phyloP scores from a whole-genome alignment of 2,329 filamentous ascomycete species.

The Botryosphaeria dothidea region DNA sequence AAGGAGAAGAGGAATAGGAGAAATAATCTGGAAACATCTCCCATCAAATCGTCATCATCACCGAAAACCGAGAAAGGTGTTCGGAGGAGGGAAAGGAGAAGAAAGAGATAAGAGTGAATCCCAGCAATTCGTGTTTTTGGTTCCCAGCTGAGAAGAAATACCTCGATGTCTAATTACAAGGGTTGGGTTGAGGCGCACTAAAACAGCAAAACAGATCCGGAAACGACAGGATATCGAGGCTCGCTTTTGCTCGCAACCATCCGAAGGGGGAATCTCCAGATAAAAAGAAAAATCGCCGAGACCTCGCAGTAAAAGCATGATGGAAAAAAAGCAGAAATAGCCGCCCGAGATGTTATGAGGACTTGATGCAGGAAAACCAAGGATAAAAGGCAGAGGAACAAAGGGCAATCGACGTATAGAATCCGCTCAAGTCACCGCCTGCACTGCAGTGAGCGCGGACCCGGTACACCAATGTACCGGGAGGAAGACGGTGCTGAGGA shows the following conservation, averaged over 20 bases:
- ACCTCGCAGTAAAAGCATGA: constrained; percentile 14
- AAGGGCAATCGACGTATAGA: constrained; percentile 8
- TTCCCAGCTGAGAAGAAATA: constrained; percentile 19
- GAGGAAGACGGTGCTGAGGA: constrained; percentile 4
- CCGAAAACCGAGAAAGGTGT: constrained; percentile 9
- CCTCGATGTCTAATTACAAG: constrained; percentile 21
- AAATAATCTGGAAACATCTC: constrained; percentile 15
- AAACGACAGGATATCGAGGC: constrained; percentile 20
- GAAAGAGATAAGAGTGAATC: background rate
- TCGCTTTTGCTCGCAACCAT: constrained; percentile 19
- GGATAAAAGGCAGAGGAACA: background rate
- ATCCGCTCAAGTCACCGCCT: constrained; percentile 8
- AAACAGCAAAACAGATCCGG: constrained; percentile 16
- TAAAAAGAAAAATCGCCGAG: constrained; percentile 19
- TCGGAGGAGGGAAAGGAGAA: constrained; percentile 2
- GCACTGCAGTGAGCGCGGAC: background rate
- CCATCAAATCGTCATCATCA: constrained; percentile 14
- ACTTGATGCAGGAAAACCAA: constrained; percentile 13
- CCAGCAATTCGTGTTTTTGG: constrained; percentile 19
- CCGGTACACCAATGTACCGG: background rate
- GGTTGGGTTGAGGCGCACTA: constrained; percentile 16
- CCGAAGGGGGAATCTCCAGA: constrained; percentile 19
- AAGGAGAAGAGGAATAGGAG: constrained; percentile 9
- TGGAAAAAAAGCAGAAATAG: background rate
- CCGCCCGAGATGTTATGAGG: constrained; percentile 16